Base-by-base conservation (phyloP, 2,329 filamentous ascomycete species). In the Hymenoscyphus infarciens region DNA sequence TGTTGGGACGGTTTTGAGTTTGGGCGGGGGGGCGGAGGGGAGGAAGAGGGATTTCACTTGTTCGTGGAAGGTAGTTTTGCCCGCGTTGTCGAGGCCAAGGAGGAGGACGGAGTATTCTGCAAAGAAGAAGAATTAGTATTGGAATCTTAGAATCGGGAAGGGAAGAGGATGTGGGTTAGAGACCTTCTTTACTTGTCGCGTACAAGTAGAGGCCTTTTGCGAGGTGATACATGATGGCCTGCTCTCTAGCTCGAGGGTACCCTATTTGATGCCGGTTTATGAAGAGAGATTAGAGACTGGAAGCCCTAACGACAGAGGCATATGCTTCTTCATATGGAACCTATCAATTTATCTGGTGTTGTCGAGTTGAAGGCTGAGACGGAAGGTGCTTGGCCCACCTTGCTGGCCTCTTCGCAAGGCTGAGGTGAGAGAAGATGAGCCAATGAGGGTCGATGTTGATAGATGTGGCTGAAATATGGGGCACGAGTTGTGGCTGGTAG, bases 151-250 rank as follows among this genome's bases (percentile, higher is more conserved):
- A 49, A 42, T 13, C 22, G 45, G 29, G 29, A 15, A 25, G 15
- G 29, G n/a, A 61, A 45, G 62, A 52, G 19, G 53, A 52, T 53
- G 56, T 45, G 54, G 52, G 19, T 49, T 19, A 22, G 11, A n/a
- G n/a, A 92, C 92, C 92, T 85, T 98, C 93, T 85, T 97, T 98
- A 79, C 92, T 96, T 19, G 94, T 98, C 62, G 92, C 94, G 75
- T 97, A 91, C 72, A 95, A 86, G 79, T 98, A 99, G 63, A 99
- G 83, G 64, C 92, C 93, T 77, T 97, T 97, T 73, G 91, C 88
- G 71, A 99, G 87, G 80, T 98, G 94, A 80, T 97, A 98, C 94
- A 97, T 97, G 25, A 39, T 64, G 35, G 49, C 45, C 10, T 27
- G 19, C 53, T 3, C 27, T 35, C 19, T 25, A 25, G 22, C 31